phyloP scores from a whole-genome alignment of 2,329 filamentous ascomycete species.

The Neofusicoccum umdonicola region DNA sequence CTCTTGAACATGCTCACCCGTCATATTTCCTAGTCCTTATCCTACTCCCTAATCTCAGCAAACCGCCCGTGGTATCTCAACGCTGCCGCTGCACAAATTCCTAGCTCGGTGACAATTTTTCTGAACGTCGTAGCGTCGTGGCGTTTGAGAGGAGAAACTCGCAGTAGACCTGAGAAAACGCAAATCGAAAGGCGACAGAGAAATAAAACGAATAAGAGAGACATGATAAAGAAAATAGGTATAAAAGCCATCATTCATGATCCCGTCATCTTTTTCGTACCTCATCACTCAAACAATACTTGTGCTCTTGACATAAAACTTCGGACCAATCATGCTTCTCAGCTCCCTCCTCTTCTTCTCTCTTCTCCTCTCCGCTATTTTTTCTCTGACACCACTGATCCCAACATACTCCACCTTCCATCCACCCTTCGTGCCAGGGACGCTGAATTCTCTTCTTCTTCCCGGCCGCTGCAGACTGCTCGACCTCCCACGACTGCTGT shows the following conservation, averaged over 20 bases:
- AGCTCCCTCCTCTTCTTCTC: conserved; percentile 55
- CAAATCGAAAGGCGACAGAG: neutral
- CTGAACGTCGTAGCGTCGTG: neutral
- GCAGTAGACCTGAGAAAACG: neutral
- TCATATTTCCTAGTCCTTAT: neutral
- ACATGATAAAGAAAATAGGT: neutral
- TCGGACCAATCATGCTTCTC: conserved; percentile 49
- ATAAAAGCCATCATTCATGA: conserved; percentile 2
- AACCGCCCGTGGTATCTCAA: neutral
- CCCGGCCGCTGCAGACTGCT: neutral
- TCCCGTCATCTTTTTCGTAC: conserved; percentile 2
- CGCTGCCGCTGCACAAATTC: neutral
- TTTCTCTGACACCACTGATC: conserved; percentile 49
- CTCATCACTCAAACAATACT: conserved; percentile 7
- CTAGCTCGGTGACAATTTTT: neutral
- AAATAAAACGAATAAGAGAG: neutral
- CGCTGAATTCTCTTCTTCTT: conserved; percentile 8
- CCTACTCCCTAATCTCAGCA: neutral
- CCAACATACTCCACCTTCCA: conserved; percentile 51
- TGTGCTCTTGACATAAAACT: conserved; percentile 8
- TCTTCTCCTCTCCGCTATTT: conserved; percentile 45
- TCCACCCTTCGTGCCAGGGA: conserved; percentile 20
- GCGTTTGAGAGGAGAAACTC: neutral
- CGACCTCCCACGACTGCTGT: conserved; percentile 11
- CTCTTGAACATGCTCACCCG: neutral